Evolutionary conservation across 1,139 yeast species (phyloP), one percentile per base, ranked within the genome.

Genomic region (Yamadazyma taylorii): DNA sequence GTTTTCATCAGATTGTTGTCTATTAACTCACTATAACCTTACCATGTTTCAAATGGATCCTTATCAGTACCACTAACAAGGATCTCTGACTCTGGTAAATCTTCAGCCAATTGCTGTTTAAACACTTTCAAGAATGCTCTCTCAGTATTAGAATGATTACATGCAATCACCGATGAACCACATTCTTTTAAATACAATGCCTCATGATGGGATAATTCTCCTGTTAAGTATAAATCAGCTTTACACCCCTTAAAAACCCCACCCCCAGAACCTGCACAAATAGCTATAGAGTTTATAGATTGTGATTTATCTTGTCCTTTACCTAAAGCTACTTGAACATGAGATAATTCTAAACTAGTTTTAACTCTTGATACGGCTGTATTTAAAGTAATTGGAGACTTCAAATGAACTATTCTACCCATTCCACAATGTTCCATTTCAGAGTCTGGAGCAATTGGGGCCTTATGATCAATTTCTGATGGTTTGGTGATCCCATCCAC

Each of bases 261-360:
- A 1, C 86, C 81, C 0, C 99, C 99, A 4, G 96, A 86, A 0
- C 99, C 99, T 3, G 98, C 98, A 61, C 99, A 92, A 16, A 92
- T 60, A 0, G 97, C 97, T n/a, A 89, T 69, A 0, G 72, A 68
- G 16, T 57, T 59, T 29, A 85, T 66, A 11, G 42, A 37, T 5
- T 60, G 62, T 10, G 48, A 46, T 8, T 53, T 46, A 12, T 58
- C 62, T 9, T 56, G 43, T 9, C 59, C 58, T 2, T 70, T 61
- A 0, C 73, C 66, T 3, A 52, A 47, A 1, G 89, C 89, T 1
- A 88, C 77, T 56, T 86, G 96, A 8, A 90, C 65, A 45, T 79
- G 65, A 0, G 59, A 40, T 35, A 92, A 60, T 0, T 65, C 69
- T 33, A 90, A 63, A 16, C 70, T 67, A 1, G 38, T 32, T 52